Conservation (phyloP, 202 grass and related monocot species). For the Setaria italica region DNA sequence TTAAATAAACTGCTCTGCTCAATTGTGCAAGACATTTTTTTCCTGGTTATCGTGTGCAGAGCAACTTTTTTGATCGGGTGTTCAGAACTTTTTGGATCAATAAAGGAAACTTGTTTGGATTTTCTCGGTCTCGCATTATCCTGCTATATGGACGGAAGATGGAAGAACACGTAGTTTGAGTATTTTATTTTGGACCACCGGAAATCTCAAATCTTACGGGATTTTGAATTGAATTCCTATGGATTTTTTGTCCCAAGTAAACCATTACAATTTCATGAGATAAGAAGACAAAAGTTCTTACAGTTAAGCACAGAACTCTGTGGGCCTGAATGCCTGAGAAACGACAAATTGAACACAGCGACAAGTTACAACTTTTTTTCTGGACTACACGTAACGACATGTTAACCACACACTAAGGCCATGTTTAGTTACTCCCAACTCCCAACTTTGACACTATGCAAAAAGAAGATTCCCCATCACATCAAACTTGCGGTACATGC, state of each 20-base stretch:
- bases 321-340: not conserved
- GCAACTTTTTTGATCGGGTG: not conserved
- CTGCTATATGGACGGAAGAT: not conserved
- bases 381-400: slow-evolving; percentile 14
- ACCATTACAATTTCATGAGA: not conserved
- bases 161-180: not conserved
- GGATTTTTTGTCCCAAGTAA: not conserved
- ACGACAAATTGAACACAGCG: not conserved
- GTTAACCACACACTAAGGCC: slow-evolving; percentile 19
- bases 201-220: not conserved
- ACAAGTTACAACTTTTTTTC: slow-evolving; percentile 1
- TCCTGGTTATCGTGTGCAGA: not conserved
- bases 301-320: not conserved
- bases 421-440: too few species aligned
- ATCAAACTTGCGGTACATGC: too few species aligned
- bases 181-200: not conserved
- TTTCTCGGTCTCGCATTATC: not conserved
- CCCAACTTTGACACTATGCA: too few species aligned
- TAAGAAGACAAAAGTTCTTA: not conserved
- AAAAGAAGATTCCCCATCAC: too few species aligned
- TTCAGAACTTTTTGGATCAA: not conserved
- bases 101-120: not conserved
- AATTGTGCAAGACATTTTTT: not conserved
- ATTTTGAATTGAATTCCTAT: not conserved
- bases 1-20: not conserved